Base-by-base conservation (phyloP, 1,139 yeast genomes). In the Blastobotrys aristatus region DNA sequence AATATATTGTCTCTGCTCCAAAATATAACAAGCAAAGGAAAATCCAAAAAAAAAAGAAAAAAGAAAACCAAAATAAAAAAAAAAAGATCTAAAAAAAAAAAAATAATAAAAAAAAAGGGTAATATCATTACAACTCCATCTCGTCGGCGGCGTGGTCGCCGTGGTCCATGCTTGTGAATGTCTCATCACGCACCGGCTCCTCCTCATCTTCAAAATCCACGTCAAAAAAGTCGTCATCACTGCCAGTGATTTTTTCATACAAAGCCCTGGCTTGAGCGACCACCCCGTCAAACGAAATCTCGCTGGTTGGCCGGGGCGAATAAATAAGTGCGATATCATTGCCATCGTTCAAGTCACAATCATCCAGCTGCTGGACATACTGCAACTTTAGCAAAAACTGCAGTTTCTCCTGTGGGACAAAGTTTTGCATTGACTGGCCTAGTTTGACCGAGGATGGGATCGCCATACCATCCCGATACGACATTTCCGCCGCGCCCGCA, bases 121-220 rank as follows among this genome's bases (percentile, higher is more conserved):
- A 24, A 24, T 6, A 24, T 10, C 5, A 16, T 43, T 52, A 80
- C 60, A 81, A 69, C 59, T 82, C 89, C 88, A 82, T 82, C 60
- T 80, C 84, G 47, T 79, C 81, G 14, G 83, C 86, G 64, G 81
- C 80, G 40, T 83, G 87, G 40, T 54, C 59, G 21, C 52, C 59
- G 22, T 51, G 53, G 33, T 56, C 41, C 36, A 43, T 37, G 10
- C 24, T 10, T 6, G 10, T 14, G 4, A 14, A 5, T 4, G 22
- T 22, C 11, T 35, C 29, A 17, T 24, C 32, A 8, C 2, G 10
- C 4, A 20, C 2, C 16, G 22, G 44, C 39, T 57, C 65, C 33
- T 83, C 92, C 18, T 89, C 96, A 63, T 90, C 97, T 67, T 90
- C 97, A 62, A 90, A 90, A 66, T 90, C 97, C 31, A 90, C 88